A percentile compares a stretch with the other conserved stretches of the same genome.
These are phyloP conservation scores for Saposhnikovia divaricata DNA, from an alignment of 129 eudicot genomes.

Conservation along the genomic window DNA sequence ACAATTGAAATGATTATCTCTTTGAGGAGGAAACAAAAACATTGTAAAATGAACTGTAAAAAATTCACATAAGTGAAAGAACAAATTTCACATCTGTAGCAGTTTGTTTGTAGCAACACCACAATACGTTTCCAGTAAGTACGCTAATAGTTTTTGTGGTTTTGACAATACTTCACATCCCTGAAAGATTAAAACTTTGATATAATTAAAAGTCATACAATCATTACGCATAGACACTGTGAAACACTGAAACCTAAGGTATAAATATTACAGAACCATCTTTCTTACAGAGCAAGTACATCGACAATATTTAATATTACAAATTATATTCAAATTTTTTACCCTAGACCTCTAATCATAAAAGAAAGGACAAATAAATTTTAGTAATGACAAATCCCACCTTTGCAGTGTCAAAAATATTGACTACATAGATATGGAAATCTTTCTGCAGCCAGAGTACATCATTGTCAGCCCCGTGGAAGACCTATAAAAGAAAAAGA, in stretches of 20 bases:
- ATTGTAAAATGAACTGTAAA: background rate
- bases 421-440: slow-evolving; percentile 83
- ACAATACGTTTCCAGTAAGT: slow-evolving; percentile 83
- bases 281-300: background rate
- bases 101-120: slow-evolving; percentile 66
- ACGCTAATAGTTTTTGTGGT: slow-evolving; percentile 87
- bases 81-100: slow-evolving; percentile 52
- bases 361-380: background rate
- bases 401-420: slow-evolving; percentile 93
- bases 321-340: background rate
- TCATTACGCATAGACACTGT: background rate
- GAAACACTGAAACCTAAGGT: background rate
- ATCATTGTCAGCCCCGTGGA: slow-evolving; percentile 97
- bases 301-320: background rate
- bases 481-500: slow-evolving; percentile 43
- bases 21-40: background rate
- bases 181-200: slow-evolving; percentile 37
- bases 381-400: slow-evolving; percentile 25
- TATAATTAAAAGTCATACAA: background rate
- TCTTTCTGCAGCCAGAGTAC: slow-evolving; percentile 95
- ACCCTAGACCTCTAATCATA: background rate
- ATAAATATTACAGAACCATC: background rate
- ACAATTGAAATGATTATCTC: background rate
- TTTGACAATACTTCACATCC: slow-evolving; percentile 85
- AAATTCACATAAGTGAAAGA: background rate